Percentiles rank a stretch among this genome's conserved stretches.
These are phyloP conservation scores for Claviceps capensis DNA, from an alignment of 2,329 filamentous ascomycete genomes.

Conservation along the genomic window DNA sequence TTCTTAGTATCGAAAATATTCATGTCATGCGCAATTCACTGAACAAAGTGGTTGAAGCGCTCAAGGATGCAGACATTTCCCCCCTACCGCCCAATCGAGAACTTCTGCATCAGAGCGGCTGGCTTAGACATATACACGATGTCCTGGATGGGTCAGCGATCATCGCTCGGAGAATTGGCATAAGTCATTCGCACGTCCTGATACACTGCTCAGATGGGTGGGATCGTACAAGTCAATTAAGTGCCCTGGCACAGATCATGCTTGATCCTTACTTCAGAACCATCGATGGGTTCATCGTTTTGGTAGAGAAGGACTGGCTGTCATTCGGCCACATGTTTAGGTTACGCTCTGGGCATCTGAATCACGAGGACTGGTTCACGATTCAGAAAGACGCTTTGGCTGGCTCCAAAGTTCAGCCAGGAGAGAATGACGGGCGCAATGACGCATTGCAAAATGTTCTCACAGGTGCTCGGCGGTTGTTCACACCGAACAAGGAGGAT, in stretches of 20 bases:
- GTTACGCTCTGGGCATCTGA: conserved; percentile 75
- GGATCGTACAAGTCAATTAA: conserved; percentile 93
- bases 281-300: conserved; percentile 81
- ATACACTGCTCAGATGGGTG: conserved; percentile 98
- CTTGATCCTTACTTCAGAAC: conserved; percentile 93
- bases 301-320: conserved; percentile 95
- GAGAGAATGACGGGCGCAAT: conserved; percentile 44
- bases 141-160: conserved; percentile 74
- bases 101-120: conserved; percentile 67
- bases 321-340: conserved; percentile 98
- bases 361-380: conserved; percentile 87
- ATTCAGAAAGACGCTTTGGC: conserved; percentile 69
- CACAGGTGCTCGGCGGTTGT: conserved; percentile 82
- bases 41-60: conserved; percentile 70
- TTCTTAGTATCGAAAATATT: conserved; percentile 94
- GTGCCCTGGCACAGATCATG: conserved; percentile 81
- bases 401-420: conserved; percentile 47
- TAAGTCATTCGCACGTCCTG: conserved; percentile 86
- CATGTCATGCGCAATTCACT: conserved; percentile 94
- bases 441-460: conserved; percentile 80
- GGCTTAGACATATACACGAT: conserved; percentile 78
- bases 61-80: conserved; percentile 87
- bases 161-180: conserved; percentile 76
- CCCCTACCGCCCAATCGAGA: conserved; percentile 72
- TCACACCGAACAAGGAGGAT: conserved; percentile 51